Base-by-base conservation (phyloP, 2,329 filamentous ascomycete species). In the Diaporthe helianthi region DNA sequence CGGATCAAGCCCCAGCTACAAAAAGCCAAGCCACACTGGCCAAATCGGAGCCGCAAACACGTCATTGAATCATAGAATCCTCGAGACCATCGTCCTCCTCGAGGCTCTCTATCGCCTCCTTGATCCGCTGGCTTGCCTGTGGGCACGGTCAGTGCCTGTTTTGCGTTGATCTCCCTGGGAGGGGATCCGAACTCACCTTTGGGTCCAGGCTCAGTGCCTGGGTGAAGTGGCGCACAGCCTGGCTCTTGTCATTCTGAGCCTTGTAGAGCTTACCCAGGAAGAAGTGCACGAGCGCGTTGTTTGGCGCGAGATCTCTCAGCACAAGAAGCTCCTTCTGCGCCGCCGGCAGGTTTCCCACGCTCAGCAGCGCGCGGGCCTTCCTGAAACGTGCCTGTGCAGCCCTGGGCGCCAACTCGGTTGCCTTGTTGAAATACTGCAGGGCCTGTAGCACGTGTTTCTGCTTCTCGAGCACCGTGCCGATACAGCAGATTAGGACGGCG, bases 251-350 rank as follows among this genome's bases (percentile, higher is more conserved):
- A 74, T 89, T 89, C 75, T 93, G 84, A 67, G 84, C 86, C 79
- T 92, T 92, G 81, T 94, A 93, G 72, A 94, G 86, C 77, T 93
- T 93, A 24, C 94, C 97, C 47, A 99, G 89, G 72, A 97, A 83
- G 83, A 98, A 99, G 81, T 98, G 96, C 46, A 99, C 94, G 76
- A 94, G 97, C 5, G 95, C 93, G 79, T 98, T 95, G 76, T 99
- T 94, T 0, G 96, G 95, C 6, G 94, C 94, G 72, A 97, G 85
- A 74, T 97, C 93, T 77, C 97, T 96, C 70, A 99, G 82, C n/a
- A 94, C 87, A 79, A 94, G 89, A 67, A 99, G 84, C 78, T 99
- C 96, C 31, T 87, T 86, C 72, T 97, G 86, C 0, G 96, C 96
- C 58, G 89, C 86, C 44, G 92, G 85, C 54, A 92, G 86, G 79